phyloP scores from a whole-genome alignment of 2,329 filamentous ascomycete species.

The Elsinoe perseae region DNA sequence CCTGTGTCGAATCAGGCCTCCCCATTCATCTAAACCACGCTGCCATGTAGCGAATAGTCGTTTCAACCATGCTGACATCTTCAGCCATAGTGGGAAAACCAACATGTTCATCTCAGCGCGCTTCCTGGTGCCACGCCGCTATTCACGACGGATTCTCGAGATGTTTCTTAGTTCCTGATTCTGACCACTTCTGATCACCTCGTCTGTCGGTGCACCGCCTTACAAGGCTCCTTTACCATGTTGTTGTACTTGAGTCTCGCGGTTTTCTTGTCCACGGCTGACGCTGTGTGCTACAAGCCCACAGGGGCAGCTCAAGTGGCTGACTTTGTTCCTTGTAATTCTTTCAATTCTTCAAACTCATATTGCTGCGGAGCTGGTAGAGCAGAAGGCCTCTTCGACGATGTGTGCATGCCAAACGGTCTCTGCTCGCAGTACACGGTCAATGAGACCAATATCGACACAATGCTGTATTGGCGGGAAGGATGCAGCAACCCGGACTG shows the following conservation, averaged over 20 bases:
- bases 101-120: slow-evolving; percentile 5
- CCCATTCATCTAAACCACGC: background rate
- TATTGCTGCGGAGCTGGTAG: slow-evolving; percentile 13
- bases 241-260: slow-evolving; percentile 3
- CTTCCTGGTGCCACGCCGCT: background rate
- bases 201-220: background rate
- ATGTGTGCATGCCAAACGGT: slow-evolving; percentile 13
- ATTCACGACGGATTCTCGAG: background rate
- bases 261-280: background rate
- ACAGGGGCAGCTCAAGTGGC: background rate
- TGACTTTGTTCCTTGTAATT: slow-evolving; percentile 15
- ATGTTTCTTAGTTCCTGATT: background rate
- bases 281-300: slow-evolving; percentile 10
- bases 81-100: background rate
- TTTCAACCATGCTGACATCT: background rate
- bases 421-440: slow-evolving; percentile 3
- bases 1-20: background rate
- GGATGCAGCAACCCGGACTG: slow-evolving; percentile 15
- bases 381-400: background rate
- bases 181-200: background rate
- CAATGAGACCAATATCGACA: slow-evolving; percentile 7
- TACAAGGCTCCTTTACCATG: slow-evolving; percentile 5
- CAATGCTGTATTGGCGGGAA: slow-evolving; percentile 12
- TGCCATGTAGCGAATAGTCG: background rate
- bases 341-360: slow-evolving; percentile 12